Conservation (phyloP, 2,329 filamentous ascomycete species). For the Diaporthe eres region DNA sequence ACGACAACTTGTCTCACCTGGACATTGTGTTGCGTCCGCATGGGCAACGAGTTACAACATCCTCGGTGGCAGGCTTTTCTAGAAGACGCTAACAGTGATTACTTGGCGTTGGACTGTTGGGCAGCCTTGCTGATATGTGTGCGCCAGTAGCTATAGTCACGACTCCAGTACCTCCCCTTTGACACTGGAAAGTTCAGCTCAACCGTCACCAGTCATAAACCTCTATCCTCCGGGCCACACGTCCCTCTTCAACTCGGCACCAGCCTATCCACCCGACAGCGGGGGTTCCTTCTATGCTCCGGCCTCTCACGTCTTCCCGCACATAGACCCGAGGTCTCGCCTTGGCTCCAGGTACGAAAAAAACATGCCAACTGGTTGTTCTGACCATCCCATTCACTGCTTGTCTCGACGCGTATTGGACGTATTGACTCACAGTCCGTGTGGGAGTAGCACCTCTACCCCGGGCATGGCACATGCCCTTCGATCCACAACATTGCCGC, state of each 20-base stretch:
- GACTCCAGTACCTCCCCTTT: conserved; percentile 66
- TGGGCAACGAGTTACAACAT: conserved; percentile 46
- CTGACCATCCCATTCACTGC: conserved; percentile 35
- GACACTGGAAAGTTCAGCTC: conserved; percentile 66
- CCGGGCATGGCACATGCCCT: conserved; percentile 72
- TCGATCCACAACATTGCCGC: conserved; percentile 66
- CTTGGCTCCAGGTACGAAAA: conserved; percentile 69
- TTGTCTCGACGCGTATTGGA: conserved; percentile 32
- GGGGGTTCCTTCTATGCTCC: conserved; percentile 63
- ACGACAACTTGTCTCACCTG: conserved; percentile 52
- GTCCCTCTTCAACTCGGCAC: conserved; percentile 60
- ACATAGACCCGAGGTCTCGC: conserved; percentile 68
- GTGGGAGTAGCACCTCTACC: conserved; percentile 62
- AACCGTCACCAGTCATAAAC: conserved; percentile 64
- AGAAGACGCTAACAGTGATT: conserved; percentile 40
- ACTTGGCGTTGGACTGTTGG: conserved; percentile 45
- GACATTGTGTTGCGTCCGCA: conserved; percentile 44
- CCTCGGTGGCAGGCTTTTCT: conserved; percentile 44
- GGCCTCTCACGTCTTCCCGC: conserved; percentile 59
- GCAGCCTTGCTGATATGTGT: conserved; percentile 48
- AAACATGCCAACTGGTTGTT: conserved; percentile 43
- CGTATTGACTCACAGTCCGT: conserved; percentile 52
- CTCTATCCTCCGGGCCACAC: conserved; percentile 62
- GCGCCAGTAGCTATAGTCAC: conserved; percentile 65
- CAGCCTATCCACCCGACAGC: conserved; percentile 65